phyloP scores from a whole-genome alignment of 768 basidiomycete species.

The Plicaturopsis crispa region DNA sequence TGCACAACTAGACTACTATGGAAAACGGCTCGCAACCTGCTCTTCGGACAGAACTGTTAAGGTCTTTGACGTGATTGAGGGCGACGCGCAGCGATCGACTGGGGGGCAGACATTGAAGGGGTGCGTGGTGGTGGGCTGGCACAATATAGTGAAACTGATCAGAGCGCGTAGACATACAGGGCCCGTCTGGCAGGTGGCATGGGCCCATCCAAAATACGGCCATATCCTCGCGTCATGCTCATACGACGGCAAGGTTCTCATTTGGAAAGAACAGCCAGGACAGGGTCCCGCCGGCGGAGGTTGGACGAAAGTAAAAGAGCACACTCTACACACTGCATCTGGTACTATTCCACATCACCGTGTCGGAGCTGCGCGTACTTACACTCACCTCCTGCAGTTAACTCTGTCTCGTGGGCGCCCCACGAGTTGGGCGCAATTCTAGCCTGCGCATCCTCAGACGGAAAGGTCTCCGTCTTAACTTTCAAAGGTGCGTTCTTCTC shows the following conservation, averaged over 20 bases:
- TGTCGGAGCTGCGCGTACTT: neutral
- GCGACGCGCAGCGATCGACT: slow-evolving; percentile 59
- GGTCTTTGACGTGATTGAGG: slow-evolving; percentile 91
- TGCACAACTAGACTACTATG: slow-evolving; percentile 97
- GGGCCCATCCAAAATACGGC: slow-evolving; percentile 98
- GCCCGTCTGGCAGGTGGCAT: slow-evolving; percentile 96
- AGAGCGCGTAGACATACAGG: slow-evolving; percentile 72
- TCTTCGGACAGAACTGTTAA: slow-evolving; percentile 93
- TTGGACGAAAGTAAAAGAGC: slow-evolving; percentile 96
- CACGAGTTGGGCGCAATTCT: slow-evolving; percentile 95
- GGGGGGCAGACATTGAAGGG: slow-evolving; percentile 74
- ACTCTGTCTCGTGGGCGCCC: slow-evolving; percentile 98
- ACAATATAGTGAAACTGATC: neutral
- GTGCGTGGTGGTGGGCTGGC: slow-evolving; percentile 30
- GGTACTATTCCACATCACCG: slow-evolving; percentile 38
- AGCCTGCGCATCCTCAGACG: slow-evolving; percentile 95
- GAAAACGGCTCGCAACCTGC: slow-evolving; percentile 93
- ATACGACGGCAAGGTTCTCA: slow-evolving; percentile 95
- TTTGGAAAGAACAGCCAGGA: slow-evolving; percentile 88
- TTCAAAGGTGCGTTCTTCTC: slow-evolving; percentile 74
- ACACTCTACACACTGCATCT: slow-evolving; percentile 87
- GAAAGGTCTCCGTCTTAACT: slow-evolving; percentile 90
- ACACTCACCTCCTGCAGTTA: slow-evolving; percentile 45
- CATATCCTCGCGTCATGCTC: slow-evolving; percentile 97
- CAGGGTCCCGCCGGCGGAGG: slow-evolving; percentile 48